phyloP scores from a whole-genome alignment of 2,329 filamentous ascomycete genomes.

The Epichloe gansuensis region DNA sequence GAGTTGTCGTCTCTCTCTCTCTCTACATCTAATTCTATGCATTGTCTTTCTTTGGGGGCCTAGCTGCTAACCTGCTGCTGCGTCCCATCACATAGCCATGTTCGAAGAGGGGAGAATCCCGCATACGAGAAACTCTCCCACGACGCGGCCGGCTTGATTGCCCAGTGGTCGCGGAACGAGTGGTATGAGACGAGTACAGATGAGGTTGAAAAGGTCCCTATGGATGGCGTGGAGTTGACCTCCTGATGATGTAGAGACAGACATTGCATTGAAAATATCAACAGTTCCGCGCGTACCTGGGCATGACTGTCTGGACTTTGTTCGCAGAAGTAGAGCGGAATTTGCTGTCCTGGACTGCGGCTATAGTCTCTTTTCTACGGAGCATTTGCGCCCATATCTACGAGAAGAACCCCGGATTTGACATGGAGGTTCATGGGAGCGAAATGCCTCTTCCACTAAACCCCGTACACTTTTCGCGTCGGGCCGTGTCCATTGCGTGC shows the following conservation, averaged over 20 bases:
- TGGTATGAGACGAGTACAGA: slow-evolving; percentile 42
- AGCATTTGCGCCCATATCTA: no score
- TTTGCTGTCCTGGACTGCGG: no score
- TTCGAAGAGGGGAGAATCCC: slow-evolving; percentile 63
- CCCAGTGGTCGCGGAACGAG: slow-evolving; percentile 49
- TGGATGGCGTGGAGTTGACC: not conserved
- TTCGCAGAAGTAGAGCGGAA: no score
- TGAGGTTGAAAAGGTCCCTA: not conserved
- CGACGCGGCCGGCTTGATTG: slow-evolving; percentile 52
- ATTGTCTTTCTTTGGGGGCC: not conserved
- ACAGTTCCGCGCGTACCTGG: no score
- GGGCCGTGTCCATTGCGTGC: no score
- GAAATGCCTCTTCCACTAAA: no score
- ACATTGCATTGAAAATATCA: no score
- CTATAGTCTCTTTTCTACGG: no score
- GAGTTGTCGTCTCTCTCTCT: slow-evolving; percentile 9
- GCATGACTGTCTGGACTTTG: no score
- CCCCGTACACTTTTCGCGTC: no score
- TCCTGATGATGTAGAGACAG: not conserved
- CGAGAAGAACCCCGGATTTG: no score
- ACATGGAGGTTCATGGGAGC: no score
- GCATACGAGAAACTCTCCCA: slow-evolving; percentile 57
- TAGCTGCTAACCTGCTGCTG: slow-evolving; percentile 5
- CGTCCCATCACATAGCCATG: slow-evolving; percentile 40
- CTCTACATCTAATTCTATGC: not conserved